Evolutionary conservation across 495 filamentous ascomycete genomes (phyloP).

Genomic region (Talaromyces borbonicus): DNA sequence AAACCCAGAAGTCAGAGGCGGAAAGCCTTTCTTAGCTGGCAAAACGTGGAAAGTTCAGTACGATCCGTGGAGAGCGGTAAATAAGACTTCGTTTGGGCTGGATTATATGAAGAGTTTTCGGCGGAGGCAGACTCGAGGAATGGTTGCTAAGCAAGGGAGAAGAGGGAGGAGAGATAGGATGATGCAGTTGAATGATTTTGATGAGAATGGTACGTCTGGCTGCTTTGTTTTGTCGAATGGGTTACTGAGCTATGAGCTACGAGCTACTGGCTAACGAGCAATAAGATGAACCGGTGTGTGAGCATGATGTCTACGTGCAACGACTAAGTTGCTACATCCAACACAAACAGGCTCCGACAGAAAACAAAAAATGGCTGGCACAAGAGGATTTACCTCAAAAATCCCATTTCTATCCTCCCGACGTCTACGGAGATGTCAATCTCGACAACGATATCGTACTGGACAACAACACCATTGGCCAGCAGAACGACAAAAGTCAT

Average conservation of each 20-base stretch:
- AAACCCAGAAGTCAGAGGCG: constrained; percentile 33
- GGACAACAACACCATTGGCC: constrained; percentile 7
- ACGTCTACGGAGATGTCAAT: constrained; percentile 13
- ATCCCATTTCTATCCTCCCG: constrained; percentile 3
- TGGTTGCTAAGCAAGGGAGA: constrained; percentile 6
- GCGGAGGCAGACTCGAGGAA: background rate
- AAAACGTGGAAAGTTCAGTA: constrained; percentile 38
- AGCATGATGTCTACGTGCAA: constrained; percentile 35
- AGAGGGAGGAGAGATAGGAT: constrained; percentile 23
- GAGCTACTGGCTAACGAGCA: background rate
- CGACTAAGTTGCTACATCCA: constrained; percentile 32
- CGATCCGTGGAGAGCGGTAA: constrained; percentile 45
- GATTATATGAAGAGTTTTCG: constrained; percentile 42
- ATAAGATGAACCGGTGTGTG: constrained; percentile 22
- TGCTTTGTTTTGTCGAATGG: background rate
- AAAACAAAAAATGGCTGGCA: constrained; percentile 9
- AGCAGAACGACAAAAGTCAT: constrained; percentile 8
- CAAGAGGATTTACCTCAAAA: background rate
- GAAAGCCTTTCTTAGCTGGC: constrained; percentile 39
- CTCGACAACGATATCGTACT: constrained; percentile 8
- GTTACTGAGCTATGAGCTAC: background rate
- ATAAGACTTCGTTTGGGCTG: constrained; percentile 38
- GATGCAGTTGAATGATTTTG: constrained; percentile 40
- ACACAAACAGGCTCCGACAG: constrained; percentile 18
- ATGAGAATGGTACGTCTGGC: constrained; percentile 24